Evolutionary conservation across 345 rosid genomes (phyloP), one percentile per base, ranked within the genome.

Genomic region (Pistacia vera): DNA sequence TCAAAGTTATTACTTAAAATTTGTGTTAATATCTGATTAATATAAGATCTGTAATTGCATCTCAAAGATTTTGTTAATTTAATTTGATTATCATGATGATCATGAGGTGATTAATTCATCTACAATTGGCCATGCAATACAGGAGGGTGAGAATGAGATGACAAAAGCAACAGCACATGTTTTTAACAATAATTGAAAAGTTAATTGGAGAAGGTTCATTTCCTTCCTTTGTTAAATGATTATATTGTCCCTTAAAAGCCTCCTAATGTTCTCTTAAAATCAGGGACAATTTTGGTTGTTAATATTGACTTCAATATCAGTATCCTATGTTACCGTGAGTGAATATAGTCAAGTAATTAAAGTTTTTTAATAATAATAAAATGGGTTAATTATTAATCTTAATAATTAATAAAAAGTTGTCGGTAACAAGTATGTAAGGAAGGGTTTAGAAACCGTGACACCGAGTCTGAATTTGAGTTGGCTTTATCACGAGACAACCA

Each of bases 401-500:
- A 49, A 30, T 30, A 30, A 30, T 30, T 30, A 30, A 30, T 30
- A 30, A 30, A 30, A 30, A 30, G 33, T 30, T 30, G 33, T 30
- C 33, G 33, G 33, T 30, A 30, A 30, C 33, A 30, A 30, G 33
- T 30, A 30, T 30, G 33, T 30, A 2, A 30, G 33, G 33, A 30
- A 30, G 33, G 33, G 3, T 30, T 30, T 30, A 30, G 33, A 30
- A 30, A 30, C 33, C 33, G 33, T 30, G 33, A 30, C 33, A 30
- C 33, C 33, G 2, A 30, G 33, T 30, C 33, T 30, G 33, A 30
- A 30, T 30, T 30, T 30, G 33, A 30, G 33, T 30, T 30, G 33
- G 33, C 33, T 30, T 30, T 30, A 2, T 75, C 81, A 81, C 76
- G 82, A 28, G 82, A 30, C 33, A 2, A 30, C 1, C 33, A 30